phyloP scores from a whole-genome alignment of 2,329 filamentous ascomycete species.

The Ceratocystis colombiana region DNA sequence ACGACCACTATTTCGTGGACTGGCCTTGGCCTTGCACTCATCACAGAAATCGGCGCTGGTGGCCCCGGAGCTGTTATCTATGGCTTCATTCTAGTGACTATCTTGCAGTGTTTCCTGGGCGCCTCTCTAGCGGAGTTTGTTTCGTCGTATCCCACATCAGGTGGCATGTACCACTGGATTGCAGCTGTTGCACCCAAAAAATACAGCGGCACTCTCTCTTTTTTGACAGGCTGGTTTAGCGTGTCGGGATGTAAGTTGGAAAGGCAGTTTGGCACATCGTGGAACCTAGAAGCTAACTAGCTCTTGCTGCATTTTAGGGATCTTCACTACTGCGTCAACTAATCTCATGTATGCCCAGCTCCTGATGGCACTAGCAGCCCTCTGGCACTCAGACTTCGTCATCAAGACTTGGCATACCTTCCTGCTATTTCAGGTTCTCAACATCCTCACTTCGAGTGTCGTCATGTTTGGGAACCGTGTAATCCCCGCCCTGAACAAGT shows the following conservation, averaged over 20 bases:
- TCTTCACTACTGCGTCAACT: constrained; percentile 38
- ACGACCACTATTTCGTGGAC: constrained; percentile 44
- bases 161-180: constrained; percentile 45
- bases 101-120: constrained; percentile 38
- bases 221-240: constrained; percentile 24
- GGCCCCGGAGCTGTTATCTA: constrained; percentile 43
- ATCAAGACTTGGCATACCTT: constrained; percentile 42
- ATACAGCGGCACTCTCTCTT: constrained; percentile 21
- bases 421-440: constrained; percentile 37
- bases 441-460: constrained; percentile 36
- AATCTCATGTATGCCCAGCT: constrained; percentile 38
- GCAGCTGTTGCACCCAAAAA: constrained; percentile 37
- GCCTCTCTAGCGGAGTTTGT: constrained; percentile 41
- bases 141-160: constrained; percentile 40
- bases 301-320: constrained; percentile 28
- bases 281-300: no score
- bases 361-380: constrained; percentile 36
- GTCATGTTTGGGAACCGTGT: constrained; percentile 41
- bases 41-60: constrained; percentile 40
- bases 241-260: constrained; percentile 23
- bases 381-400: constrained; percentile 33
- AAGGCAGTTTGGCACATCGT: neutral
- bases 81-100: constrained; percentile 40
- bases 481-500: constrained; percentile 38
- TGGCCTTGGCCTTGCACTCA: constrained; percentile 37